phyloP scores from a whole-genome alignment of 768 basidiomycete genomes.

The Leucogyrophana mollusca region DNA sequence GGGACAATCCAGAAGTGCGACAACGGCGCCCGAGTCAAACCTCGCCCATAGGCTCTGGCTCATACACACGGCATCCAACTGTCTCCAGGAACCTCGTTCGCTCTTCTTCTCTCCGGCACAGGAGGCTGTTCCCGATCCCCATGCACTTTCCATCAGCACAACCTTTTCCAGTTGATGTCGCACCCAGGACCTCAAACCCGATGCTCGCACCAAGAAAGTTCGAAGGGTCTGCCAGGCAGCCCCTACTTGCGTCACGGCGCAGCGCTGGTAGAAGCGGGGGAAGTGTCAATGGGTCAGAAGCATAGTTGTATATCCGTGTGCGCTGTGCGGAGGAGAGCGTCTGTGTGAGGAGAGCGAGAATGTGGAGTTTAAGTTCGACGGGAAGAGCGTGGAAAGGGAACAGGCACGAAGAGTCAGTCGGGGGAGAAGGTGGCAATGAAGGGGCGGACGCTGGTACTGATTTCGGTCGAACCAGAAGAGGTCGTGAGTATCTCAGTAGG shows the following conservation, averaged over 20 bases:
- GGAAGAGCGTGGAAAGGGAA: slow-evolving; percentile 48
- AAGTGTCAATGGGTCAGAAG: slow-evolving; percentile 47
- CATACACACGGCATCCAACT: slow-evolving; percentile 48
- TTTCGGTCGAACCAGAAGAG: slow-evolving; percentile 38
- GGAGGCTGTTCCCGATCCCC: slow-evolving; percentile 34
- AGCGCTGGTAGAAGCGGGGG: slow-evolving; percentile 39
- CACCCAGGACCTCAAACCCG: slow-evolving; percentile 6
- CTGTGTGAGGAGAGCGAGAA: slow-evolving; percentile 56
- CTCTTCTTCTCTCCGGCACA: slow-evolving; percentile 42
- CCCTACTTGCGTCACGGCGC: slow-evolving; percentile 16
- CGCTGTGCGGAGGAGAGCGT: slow-evolving; percentile 56
- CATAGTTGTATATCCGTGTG: slow-evolving; percentile 53
- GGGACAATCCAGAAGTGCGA: no score
- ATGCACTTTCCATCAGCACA: slow-evolving; percentile 39
- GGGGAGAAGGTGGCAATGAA: slow-evolving; percentile 14
- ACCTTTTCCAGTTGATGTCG: slow-evolving; percentile 16
- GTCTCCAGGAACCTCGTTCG: slow-evolving; percentile 42
- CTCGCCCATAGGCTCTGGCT: slow-evolving; percentile 23
- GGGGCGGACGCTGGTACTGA: slow-evolving; percentile 12
- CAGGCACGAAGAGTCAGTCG: slow-evolving; percentile 12
- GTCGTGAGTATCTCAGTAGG: slow-evolving; percentile 49
- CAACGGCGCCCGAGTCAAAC: no score
- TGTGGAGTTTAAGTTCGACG: slow-evolving; percentile 54
- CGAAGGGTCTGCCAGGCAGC: slow-evolving; percentile 19
- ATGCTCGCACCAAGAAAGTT: slow-evolving; percentile 12